Percentiles rank a stretch among this genome's conserved stretches.
These are phyloP conservation scores for Pythium diclinum DNA, from an alignment of 352 stramenopile species.

Conservation along the genomic window DNA sequence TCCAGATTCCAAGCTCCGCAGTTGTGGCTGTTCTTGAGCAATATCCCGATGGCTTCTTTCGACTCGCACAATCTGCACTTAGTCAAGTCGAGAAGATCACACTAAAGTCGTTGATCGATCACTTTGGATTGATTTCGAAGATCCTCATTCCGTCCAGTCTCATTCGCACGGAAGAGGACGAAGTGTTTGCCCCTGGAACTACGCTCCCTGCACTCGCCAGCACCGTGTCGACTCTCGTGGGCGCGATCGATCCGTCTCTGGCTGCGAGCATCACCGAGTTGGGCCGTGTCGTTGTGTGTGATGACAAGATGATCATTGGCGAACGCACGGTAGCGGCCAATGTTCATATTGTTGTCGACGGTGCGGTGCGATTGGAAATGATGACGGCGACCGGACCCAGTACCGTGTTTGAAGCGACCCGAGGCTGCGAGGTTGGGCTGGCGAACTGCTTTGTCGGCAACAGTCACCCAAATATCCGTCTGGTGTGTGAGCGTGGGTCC, in stretches of 20 bases:
- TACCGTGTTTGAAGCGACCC: conserved; percentile 28
- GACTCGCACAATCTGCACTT: conserved; percentile 64
- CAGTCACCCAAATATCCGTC: conserved; percentile 35
- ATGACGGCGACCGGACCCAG: background rate
- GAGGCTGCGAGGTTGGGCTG: conserved; percentile 68
- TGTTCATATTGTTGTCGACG: conserved; percentile 62
- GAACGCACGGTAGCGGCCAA: conserved; percentile 11
- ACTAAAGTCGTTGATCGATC: conserved; percentile 69
- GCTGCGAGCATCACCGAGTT: conserved; percentile 11
- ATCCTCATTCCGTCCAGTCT: conserved; percentile 39
- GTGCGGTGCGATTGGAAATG: conserved; percentile 57
- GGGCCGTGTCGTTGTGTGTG: conserved; percentile 6
- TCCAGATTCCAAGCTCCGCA: conserved; percentile 53
- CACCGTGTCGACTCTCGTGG: conserved; percentile 6
- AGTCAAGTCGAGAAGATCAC: conserved; percentile 86
- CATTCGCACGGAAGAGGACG: conserved; percentile 11
- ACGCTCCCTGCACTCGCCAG: background rate
- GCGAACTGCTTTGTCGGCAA: conserved; percentile 60
- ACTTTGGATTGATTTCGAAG: conserved; percentile 63
- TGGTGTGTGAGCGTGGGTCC: conserved; percentile 47
- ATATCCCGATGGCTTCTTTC: conserved; percentile 72
- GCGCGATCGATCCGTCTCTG: conserved; percentile 13
- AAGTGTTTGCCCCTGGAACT: background rate
- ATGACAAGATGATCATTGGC: conserved; percentile 19
- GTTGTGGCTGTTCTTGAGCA: conserved; percentile 50